Base-by-base conservation (phyloP, 2,329 filamentous ascomycete genomes). In the Stemphylium vesicarium region DNA sequence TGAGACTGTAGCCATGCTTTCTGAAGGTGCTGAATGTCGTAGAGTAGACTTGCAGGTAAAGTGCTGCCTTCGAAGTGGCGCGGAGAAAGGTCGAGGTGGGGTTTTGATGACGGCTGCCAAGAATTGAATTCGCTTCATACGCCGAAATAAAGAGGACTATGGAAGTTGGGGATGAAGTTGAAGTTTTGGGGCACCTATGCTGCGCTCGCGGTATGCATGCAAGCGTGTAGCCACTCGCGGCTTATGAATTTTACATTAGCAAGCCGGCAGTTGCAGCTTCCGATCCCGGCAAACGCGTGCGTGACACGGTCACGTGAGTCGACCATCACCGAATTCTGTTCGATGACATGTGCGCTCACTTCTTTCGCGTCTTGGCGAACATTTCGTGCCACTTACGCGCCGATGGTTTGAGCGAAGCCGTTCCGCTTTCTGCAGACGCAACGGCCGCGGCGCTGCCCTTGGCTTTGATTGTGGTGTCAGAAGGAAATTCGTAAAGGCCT, bases 321-420 rank as follows among this genome's bases (percentile, higher is more conserved):
- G 15, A 11, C 13, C 24, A 15, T 20, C 33, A 22, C 24, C 15
- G 26, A 29, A 31, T 22, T 31, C 26, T 15, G 16, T 31, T 15
- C 31, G 10, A 39, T 32, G 3, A 33, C 8, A 22, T 3, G 15
- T 15, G 2, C 8, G 13, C 37, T 70, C 46, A 72, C 50, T 64
- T 66, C 37, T 71, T 70, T 38, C 73, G 65, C 8, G 67, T 69
- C 55, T 69, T 72, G 31, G 63, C 73, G 48, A 77, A 74, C 56
- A 68, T 76, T 42, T 76, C 74, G 53, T 77, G 74, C 74, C 74
- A 77, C 57, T 75, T 77, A n/a, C 74, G 68, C 26, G 67, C 66
- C 43, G 66, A 69, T 7, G 66, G 60, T 46, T 71, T 70, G 6
- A 63, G 48, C n/a, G 64, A 59, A 31, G 56, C 40, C 24, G 50